Evolutionary conservation across 1,284 basidiomycete species (phyloP), one percentile per base, ranked within the genome.

Genomic region (Exsudoporus floridanus): DNA sequence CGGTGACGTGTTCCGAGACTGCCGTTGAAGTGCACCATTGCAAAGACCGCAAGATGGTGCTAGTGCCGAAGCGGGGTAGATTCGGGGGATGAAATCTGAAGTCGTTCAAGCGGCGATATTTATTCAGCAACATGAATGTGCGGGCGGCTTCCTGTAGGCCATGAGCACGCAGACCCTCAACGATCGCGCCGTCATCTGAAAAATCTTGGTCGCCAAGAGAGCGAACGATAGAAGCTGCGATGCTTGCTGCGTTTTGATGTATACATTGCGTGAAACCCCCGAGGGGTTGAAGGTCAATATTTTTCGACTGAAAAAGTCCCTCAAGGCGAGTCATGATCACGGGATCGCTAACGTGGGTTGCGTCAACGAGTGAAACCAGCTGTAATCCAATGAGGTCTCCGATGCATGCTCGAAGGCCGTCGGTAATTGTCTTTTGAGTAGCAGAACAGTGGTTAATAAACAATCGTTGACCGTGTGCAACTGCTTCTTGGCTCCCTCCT

Each of bases 351-450:
- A 55, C 49, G 13, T 58, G 53, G 28, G 60, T 56, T 19, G 72
- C 56, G 40, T 79, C 72, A 13, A 82, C 64, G 60, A 74, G 78
- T 25, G 73, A 73, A 7, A 79, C 75, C 42, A 88, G 75, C 52
- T 82, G 77, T 57, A 81, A 77, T 0, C 85, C 89, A 30, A 91
- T 73, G 43, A 90, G 79, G 44, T 88, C 83, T 5, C 88, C 81
- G 54, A 93, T 85, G 62, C 87, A 91, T 47, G 79, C 76, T 18
- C 70, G 72, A 46, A 88, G 69, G 6, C 84, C 90, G 8, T 87
- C 77, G 3, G 65, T 60, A 7, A 66, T 52, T 1, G 76, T 71
- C 56, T 78, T 82, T 47, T 81, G 78, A 23, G 84, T 69, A n/a
- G 81, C 75, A 40, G 75, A 75, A 61, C 89, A 91, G 56, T 91